phyloP scores from a whole-genome alignment of 345 rosid genomes.

The Abelmoschus esculentus region DNA sequence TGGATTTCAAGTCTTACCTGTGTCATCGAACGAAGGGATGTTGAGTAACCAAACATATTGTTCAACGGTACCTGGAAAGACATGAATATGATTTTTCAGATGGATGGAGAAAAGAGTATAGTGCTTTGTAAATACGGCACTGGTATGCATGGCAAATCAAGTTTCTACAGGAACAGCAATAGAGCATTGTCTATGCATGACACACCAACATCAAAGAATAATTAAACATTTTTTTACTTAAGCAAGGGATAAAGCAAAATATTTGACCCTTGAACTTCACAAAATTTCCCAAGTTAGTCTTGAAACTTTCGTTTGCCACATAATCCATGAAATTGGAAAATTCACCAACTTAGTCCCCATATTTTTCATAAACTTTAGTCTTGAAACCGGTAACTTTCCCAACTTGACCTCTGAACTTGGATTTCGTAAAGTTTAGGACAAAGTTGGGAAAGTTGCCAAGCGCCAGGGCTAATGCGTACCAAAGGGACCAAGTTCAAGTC shows the following conservation, averaged over 20 bases:
- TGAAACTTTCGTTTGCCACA: too few relatives aligned
- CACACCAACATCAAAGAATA: neutral
- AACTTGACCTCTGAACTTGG: too few relatives aligned
- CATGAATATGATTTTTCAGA: neutral
- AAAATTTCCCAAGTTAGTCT: too few relatives aligned
- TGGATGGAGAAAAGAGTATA: neutral
- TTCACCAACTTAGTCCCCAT: too few relatives aligned
- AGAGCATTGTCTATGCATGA: neutral
- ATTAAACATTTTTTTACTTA: neutral
- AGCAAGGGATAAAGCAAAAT: neutral
- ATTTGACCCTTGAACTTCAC: too few relatives aligned
- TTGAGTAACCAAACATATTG: constrained; percentile 98
- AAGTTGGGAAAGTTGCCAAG: too few relatives aligned
- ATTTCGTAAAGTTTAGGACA: too few relatives aligned
- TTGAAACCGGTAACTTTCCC: too few relatives aligned
- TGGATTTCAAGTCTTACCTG: constrained; percentile 34
- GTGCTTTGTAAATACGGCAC: neutral
- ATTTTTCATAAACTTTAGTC: too few relatives aligned
- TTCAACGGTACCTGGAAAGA: constrained; percentile 75
- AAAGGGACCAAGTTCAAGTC: too few relatives aligned
- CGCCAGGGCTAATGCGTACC: too few relatives aligned
- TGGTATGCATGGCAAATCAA: neutral
- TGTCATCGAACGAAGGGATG: constrained; percentile 95
- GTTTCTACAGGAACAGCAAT: neutral
- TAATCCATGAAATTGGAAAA: too few relatives aligned